Base-by-base conservation (phyloP, 148 eudicot species). In the Euryodendron excelsum region DNA sequence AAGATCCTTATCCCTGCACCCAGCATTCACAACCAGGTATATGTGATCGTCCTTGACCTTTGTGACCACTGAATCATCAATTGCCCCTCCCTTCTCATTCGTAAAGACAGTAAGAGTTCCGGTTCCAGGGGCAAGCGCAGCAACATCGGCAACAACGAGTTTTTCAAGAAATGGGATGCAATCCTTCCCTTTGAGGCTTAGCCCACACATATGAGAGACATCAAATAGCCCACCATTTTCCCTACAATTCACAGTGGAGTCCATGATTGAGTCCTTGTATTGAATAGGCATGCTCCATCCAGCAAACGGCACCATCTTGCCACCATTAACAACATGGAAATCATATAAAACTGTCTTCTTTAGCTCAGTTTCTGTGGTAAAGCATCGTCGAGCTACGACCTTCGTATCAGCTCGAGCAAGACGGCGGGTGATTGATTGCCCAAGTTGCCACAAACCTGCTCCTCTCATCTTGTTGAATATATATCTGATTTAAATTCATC, bases 281-380 rank as follows among this genome's bases (percentile, higher is more conserved):
- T 96, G 99, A 76, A 96, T 96, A 53, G 99, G 99, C 99, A 96
- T 93, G 84, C 97, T 91, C 93, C 97, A 93, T 39, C 99, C 98
- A 34, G 98, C 98, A 90, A 96, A 96, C 18, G 99, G 99, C 18
- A 96, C 99, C 98, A 93, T 96, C 82, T 96, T 96, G 52, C 91
- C 99, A 48, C 97, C 98, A 85, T 96, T 36, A 41, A 88, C 87
- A 31, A 91, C 97, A 80, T 96, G 98, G 83, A 96, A 96, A 78
- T 96, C 97, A 72, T 88, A 88, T 25, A 93, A 87, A 63, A 62
- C 98, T 1, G 99, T 96, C 85, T 93, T 88, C 86, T 96, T 96
- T 25, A 91, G 93, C 37, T 93, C 97, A 18, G 89, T 88, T 59
- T 93, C 98, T n/a, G 91, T 76, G 47, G 98, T 80, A 76, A 88